Evolutionary conservation across 352 stramenopile species (phyloP), one percentile per base, ranked within the genome.

Genomic region (Aphanomyces astaci): DNA sequence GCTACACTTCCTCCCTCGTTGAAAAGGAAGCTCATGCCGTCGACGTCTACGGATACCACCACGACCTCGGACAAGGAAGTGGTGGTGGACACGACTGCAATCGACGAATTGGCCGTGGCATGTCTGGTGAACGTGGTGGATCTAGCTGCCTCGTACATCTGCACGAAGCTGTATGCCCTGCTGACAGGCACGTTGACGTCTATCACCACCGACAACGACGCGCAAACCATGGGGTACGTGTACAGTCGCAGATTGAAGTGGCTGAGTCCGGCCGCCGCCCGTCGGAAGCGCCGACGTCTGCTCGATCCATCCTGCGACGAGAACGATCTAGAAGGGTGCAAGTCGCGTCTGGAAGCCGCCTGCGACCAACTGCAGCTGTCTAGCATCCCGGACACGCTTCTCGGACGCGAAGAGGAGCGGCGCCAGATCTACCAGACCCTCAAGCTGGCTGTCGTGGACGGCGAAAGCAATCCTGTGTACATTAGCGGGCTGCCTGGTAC

Each of bases 401-500:
- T 80, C 0, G 81, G 80, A 0, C 81, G 81, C 19, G 81, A 90
- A 54, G 73, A 85, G 45, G 81, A 90, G 70, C 78, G 77, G 32
- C 73, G 72, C 27, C 73, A 85, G 57, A 87, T 90, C 59, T 79
- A 85, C 71, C 72, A 78, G 10, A 75, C 76, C 24, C 63, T 90
- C 15, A 76, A 73, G 13, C 78, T 71, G 2, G 80, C 79, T n/a
- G 83, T 89, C 53, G 71, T 79, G 49, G 75, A 84, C 48, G 76
- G 80, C 31, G 80, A 78, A 0, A 78, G 78, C 30, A 77, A 77
- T 0, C 75, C 80, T 4, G 79, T 90, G 46, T 90, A 90, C 72
- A 85, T 90, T 45, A 90, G 82, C 48, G 82, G 82, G 0, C 59
- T 90, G 0, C 82, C 82, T 56, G 82, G 82, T 24, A 79, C 76